Conservation (phyloP, 75 land plant genomes). For the Gnetum montanum region DNA sequence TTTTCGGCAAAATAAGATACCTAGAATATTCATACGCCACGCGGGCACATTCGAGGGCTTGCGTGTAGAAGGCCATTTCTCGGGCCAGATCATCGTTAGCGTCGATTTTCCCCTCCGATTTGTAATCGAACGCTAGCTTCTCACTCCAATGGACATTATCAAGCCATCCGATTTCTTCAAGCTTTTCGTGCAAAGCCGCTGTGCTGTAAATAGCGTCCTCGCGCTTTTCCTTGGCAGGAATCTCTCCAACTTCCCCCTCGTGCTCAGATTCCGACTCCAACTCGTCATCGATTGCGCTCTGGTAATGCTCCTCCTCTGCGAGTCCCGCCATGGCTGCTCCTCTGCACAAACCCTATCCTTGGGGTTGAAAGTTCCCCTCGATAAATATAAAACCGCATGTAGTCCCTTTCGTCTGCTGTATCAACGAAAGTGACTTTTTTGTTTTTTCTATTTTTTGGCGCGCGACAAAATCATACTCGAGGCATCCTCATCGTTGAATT, state of each 20-base stretch:
- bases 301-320: no score
- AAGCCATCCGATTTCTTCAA: conserved; percentile 83
- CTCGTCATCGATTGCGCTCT: conserved; percentile 3
- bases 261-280: conserved; percentile 14
- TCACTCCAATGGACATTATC: conserved; percentile 72
- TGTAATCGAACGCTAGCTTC: conserved; percentile 33
- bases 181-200: conserved; percentile 64
- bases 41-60: conserved; percentile 73
- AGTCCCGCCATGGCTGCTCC: no score
- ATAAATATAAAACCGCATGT: no score
- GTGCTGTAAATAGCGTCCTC: conserved; percentile 60
- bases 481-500: no score
- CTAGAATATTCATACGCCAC: conserved; percentile 54
- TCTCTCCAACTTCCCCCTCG: conserved; percentile 43
- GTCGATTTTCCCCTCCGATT: conserved; percentile 45
- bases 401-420: no score
- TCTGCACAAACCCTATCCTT: no score
- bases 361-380: no score
- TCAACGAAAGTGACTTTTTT: no score
- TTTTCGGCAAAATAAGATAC: no score
- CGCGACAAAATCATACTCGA: no score
- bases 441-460: no score
- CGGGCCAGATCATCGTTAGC: conserved; percentile 82
- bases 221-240: conserved; percentile 50
- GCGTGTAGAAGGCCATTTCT: conserved; percentile 83